phyloP scores from a whole-genome alignment of 1,284 basidiomycete species.

The Tausonia pullulans region DNA sequence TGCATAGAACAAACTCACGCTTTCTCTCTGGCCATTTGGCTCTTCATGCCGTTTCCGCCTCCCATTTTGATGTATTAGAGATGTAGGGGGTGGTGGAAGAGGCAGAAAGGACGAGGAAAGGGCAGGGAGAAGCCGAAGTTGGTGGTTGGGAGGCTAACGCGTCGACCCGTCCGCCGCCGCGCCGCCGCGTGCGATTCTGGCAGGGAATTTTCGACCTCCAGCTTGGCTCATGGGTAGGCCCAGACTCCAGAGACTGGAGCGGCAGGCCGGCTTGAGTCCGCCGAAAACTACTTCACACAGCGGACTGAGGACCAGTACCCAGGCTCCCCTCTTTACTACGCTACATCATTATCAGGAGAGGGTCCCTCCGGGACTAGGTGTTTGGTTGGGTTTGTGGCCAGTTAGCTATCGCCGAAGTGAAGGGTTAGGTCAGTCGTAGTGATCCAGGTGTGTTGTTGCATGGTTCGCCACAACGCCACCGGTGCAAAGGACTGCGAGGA shows the following conservation, averaged over 20 bases:
- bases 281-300: background rate
- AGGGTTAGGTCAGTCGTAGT: no score
- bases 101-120: background rate
- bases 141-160: background rate
- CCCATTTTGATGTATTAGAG: background rate
- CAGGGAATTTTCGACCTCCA: background rate
- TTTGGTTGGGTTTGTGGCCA: no score
- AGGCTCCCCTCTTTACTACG: no score
- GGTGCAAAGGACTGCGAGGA: no score
- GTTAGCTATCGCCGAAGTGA: no score
- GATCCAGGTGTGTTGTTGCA: no score
- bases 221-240: background rate
- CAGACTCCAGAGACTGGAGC: background rate
- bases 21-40: no score
- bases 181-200: background rate
- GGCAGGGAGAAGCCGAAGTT: background rate
- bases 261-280: background rate
- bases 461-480: no score
- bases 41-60: conserved; percentile 6
- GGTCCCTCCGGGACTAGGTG: no score
- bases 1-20: no score
- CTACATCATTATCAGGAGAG: no score
- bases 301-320: no score
- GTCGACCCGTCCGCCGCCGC: background rate
- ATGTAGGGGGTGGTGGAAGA: background rate